phyloP scores from a whole-genome alignment of 2,329 filamentous ascomycete genomes.

The Clonostachys rhizophaga region DNA sequence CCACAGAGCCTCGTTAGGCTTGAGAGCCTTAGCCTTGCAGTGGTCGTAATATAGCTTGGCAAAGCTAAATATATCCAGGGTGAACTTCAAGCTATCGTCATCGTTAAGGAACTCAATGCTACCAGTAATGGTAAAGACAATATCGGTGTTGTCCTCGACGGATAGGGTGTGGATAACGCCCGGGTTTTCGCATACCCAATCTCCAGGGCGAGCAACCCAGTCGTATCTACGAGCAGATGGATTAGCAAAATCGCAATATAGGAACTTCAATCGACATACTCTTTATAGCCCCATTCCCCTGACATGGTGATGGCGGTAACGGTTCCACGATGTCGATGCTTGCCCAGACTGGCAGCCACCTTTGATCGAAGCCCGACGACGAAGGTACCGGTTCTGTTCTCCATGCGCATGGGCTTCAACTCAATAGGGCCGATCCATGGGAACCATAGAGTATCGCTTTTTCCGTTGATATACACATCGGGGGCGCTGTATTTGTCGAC shows the following conservation, averaged over 20 bases:
- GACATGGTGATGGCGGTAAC: constrained; percentile 10
- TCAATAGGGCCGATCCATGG: constrained; percentile 8
- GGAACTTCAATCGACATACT: constrained; percentile 2
- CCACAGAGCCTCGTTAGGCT: constrained; percentile 7
- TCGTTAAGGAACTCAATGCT: constrained; percentile 16
- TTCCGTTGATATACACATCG: constrained; percentile 12
- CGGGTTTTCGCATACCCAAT: constrained; percentile 15
- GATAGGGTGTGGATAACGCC: constrained; percentile 14
- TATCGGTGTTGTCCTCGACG: constrained; percentile 11
- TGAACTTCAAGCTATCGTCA: constrained; percentile 12
- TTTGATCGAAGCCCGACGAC: constrained; percentile 6
- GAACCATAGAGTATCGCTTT: constrained; percentile 13
- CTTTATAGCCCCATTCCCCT: constrained; percentile 12
- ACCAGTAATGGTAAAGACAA: constrained; percentile 14
- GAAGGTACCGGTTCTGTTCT: constrained; percentile 6
- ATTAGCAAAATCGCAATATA: not conserved
- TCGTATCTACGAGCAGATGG: constrained; percentile 9
- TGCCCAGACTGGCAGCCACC: constrained; percentile 6
- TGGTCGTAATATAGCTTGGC: constrained; percentile 7
- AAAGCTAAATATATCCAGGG: constrained; percentile 14
- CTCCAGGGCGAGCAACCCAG: constrained; percentile 14
- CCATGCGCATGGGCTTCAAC: constrained; percentile 7
- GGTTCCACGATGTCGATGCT: constrained; percentile 6
- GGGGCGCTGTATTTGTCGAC: constrained; percentile 16
- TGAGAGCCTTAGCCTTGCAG: constrained; percentile 6